Percentiles rank a stretch among this genome's conserved stretches.
Evolutionary conservation across 2,329 filamentous ascomycete genomes (phyloP).

Genomic region (Neofusicoccum kwambonambiense): DNA sequence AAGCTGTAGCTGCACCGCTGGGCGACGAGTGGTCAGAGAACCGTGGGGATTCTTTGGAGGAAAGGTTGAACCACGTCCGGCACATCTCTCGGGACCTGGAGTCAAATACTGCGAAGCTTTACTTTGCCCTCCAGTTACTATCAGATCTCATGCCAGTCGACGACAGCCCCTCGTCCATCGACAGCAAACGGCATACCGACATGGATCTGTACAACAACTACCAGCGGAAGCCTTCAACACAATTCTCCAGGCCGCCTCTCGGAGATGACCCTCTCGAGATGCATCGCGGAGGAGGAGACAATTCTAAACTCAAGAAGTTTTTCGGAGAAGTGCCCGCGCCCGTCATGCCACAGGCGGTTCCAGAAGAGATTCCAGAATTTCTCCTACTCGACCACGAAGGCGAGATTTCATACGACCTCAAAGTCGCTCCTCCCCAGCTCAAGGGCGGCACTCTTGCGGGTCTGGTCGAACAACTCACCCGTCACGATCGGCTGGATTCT

Average conservation of each 20-base stretch:
- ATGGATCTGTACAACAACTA: slow-evolving; percentile 33
- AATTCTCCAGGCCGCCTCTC: slow-evolving; percentile 51
- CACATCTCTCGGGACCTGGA: slow-evolving; percentile 78
- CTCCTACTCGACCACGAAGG: slow-evolving; percentile 82
- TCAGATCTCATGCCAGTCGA: slow-evolving; percentile 69
- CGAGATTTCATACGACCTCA: slow-evolving; percentile 87
- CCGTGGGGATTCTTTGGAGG: slow-evolving; percentile 85
- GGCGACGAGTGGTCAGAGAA: slow-evolving; percentile 95
- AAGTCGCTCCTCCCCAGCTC: slow-evolving; percentile 70
- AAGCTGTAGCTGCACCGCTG: slow-evolving; percentile 85
- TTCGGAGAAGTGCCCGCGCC: slow-evolving; percentile 53
- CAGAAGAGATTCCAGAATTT: slow-evolving; percentile 80
- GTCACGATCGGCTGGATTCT: slow-evolving; percentile 92
- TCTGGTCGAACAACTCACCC: slow-evolving; percentile 89
- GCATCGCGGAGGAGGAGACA: slow-evolving; percentile 38
- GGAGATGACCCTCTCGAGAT: slow-evolving; percentile 38
- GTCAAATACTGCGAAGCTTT: slow-evolving; percentile 80
- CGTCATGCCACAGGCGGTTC: slow-evolving; percentile 44
- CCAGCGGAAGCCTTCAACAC: slow-evolving; percentile 30
- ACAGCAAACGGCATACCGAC: slow-evolving; percentile 43
- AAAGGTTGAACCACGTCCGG: slow-evolving; percentile 77
- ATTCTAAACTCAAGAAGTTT: slow-evolving; percentile 51
- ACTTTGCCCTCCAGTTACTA: slow-evolving; percentile 82
- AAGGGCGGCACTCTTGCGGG: slow-evolving; percentile 88
- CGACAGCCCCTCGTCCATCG: slow-evolving; percentile 30